A percentile compares a stretch with the other conserved stretches of the same genome.
Conservation (phyloP, 495 filamentous ascomycete species). For the Barbatosphaeria neglecta region DNA sequence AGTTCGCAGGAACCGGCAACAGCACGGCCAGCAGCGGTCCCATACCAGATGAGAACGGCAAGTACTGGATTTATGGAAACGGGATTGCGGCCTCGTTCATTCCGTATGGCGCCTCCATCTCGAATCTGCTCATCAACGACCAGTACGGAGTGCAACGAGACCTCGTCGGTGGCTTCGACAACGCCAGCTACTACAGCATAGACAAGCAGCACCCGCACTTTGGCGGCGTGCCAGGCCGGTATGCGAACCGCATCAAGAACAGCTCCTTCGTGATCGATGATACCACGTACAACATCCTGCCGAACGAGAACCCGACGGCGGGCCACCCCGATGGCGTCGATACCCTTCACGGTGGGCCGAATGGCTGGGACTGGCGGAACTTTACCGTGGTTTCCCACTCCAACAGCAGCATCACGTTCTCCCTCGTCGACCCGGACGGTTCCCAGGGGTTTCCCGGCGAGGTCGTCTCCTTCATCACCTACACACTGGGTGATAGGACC, state of each 20-base stretch:
- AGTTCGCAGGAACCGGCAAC: constrained; percentile 6
- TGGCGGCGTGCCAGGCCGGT: constrained; percentile 66
- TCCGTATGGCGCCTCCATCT: constrained; percentile 66
- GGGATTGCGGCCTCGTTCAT: constrained; percentile 67
- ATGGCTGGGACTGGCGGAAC: constrained; percentile 75
- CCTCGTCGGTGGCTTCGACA: constrained; percentile 69
- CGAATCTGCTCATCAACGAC: constrained; percentile 64
- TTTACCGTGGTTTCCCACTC: constrained; percentile 64
- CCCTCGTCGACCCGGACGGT: constrained; percentile 57
- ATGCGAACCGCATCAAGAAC: constrained; percentile 83
- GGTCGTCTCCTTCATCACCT: constrained; percentile 66
- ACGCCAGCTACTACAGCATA: constrained; percentile 55
- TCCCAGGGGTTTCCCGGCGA: constrained; percentile 72
- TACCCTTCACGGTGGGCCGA: constrained; percentile 69
- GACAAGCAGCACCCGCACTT: constrained; percentile 65
- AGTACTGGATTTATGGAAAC: constrained; percentile 61
- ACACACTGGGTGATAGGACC: constrained; percentile 39
- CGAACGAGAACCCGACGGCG: constrained; percentile 57
- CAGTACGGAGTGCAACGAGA: constrained; percentile 52
- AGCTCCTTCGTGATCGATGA: constrained; percentile 65
- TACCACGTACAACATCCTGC: constrained; percentile 45
- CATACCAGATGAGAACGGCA: constrained; percentile 35
- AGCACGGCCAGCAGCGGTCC: constrained; percentile 5
- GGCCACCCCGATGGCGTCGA: constrained; percentile 40
- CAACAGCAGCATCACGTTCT: constrained; percentile 63